Evolutionary conservation across 2,329 filamentous ascomycete species (phyloP).

Genomic region (Apiospora marii): DNA sequence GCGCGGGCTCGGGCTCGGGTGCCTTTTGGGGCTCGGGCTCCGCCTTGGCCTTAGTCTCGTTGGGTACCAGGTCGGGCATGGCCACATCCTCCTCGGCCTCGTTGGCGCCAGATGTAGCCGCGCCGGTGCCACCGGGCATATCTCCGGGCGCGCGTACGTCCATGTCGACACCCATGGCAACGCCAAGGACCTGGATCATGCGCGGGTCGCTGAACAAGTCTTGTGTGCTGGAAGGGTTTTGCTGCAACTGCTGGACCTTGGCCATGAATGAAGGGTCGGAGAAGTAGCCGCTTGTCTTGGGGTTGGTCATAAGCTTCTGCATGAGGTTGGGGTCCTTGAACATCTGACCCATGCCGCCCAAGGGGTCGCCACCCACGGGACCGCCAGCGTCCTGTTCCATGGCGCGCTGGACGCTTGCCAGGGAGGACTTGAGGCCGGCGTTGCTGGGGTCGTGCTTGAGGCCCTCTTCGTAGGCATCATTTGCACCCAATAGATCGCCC

Average conservation of each 20-base stretch:
- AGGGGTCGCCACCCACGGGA: conserved; percentile 65
- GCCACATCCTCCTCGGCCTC: conserved; percentile 75
- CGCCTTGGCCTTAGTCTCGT: conserved; percentile 47
- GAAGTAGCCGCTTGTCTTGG: conserved; percentile 86
- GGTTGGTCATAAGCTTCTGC: conserved; percentile 90
- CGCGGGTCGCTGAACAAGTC: conserved; percentile 88
- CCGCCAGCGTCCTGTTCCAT: conserved; percentile 76
- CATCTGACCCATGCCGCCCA: conserved; percentile 84
- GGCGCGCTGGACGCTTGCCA: conserved; percentile 85
- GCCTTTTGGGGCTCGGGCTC: conserved; percentile 59
- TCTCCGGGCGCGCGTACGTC: conserved; percentile 60
- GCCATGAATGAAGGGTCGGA: conserved; percentile 87
- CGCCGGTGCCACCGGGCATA: conserved; percentile 38
- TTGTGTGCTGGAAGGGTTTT: conserved; percentile 81
- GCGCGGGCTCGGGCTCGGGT: conserved; percentile 68
- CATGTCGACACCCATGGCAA: conserved; percentile 94
- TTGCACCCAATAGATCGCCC: conserved; percentile 83
- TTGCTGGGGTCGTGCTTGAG: conserved; percentile 92
- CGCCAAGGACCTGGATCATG: conserved; percentile 93
- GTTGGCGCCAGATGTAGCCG: conserved; percentile 38
- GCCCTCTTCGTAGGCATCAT: conserved; percentile 93
- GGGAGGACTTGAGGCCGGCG: conserved; percentile 88
- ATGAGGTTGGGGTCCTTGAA: conserved; percentile 93
- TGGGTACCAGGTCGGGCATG: conserved; percentile 73
- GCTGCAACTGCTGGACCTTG: conserved; percentile 82